Percentiles rank a stretch among this genome's conserved stretches.
Conservation (phyloP, 495 filamentous ascomycete species). For the Aspergillus nidulans region DNA sequence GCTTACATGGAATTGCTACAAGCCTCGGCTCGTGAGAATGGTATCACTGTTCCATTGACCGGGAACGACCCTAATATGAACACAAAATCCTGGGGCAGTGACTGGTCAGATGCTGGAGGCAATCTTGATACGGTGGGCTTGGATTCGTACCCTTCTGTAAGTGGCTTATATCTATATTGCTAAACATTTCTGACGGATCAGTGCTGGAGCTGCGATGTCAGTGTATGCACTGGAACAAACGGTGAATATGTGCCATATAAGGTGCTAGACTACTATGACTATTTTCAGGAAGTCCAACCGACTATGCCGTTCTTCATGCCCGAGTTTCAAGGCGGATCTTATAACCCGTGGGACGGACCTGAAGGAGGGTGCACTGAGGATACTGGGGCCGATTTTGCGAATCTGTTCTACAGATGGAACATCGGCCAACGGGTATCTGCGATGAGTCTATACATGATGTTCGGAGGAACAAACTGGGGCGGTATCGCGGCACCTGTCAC, state of each 20-base stretch:
- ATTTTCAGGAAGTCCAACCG: constrained; percentile 48
- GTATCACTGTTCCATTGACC: constrained; percentile 50
- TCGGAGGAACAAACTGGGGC: constrained; percentile 58
- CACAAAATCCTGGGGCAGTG: constrained; percentile 49
- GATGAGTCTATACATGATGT: constrained; percentile 57
- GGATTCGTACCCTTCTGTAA: constrained; percentile 53
- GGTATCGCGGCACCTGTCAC: constrained; percentile 43
- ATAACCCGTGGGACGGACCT: constrained; percentile 58
- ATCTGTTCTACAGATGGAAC: constrained; percentile 56
- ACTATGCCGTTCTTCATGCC: constrained; percentile 55
- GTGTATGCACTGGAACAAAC: constrained; percentile 52
- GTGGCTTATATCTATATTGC: neutral
- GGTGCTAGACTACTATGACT: constrained; percentile 49
- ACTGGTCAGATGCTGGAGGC: constrained; percentile 49
- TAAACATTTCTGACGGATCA: constrained; percentile 7
- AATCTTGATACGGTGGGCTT: constrained; percentile 55
- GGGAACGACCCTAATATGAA: constrained; percentile 54
- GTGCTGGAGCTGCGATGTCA: constrained; percentile 58
- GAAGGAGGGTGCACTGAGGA: constrained; percentile 47
- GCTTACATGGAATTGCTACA: constrained; percentile 56
- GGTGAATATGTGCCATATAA: constrained; percentile 51
- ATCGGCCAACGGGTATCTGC: constrained; percentile 52
- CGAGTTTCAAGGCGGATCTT: constrained; percentile 62
- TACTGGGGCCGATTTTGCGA: constrained; percentile 50
- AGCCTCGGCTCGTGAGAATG: constrained; percentile 43